Conservation (phyloP, 73 alveolate species). For the Breviolum minutum region DNA sequence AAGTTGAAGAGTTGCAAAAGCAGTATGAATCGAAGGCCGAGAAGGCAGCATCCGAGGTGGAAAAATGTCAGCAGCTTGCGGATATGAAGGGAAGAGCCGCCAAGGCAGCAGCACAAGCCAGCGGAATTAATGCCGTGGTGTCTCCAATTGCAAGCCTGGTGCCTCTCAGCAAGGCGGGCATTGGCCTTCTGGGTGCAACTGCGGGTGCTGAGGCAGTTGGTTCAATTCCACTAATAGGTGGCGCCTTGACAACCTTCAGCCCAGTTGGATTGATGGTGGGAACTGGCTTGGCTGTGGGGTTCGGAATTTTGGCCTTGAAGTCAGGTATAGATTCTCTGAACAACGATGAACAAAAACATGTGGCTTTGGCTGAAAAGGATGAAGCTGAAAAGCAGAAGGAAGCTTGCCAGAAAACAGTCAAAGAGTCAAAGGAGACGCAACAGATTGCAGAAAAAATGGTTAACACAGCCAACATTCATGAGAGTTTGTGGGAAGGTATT, state of each 20-base stretch:
- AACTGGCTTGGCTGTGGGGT: not conserved
- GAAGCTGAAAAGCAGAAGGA: not conserved
- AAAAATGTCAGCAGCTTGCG: not conserved
- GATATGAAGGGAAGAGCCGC: not conserved
- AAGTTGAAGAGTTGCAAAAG: not conserved
- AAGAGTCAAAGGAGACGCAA: not conserved
- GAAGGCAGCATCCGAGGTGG: not conserved
- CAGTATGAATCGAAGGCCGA: not conserved
- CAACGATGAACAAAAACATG: not conserved
- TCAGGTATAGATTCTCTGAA: not conserved
- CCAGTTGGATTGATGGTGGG: constrained; percentile 37
- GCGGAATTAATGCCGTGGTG: not conserved
- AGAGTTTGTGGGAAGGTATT: not conserved
- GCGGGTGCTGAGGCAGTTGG: not conserved
- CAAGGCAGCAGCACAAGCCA: not conserved
- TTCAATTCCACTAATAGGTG: not conserved
- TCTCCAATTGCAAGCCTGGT: not conserved
- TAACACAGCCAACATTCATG: not conserved
- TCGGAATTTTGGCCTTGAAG: not conserved
- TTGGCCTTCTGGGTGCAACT: not conserved
- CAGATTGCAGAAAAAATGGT: not conserved
- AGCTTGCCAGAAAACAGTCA: not conserved
- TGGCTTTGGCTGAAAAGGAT: not conserved
- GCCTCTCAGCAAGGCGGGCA: not conserved
- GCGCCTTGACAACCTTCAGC: constrained; percentile 3